Evolutionary conservation across 305 asterid species (phyloP).

Genomic region (Fraxinus angustifolia): DNA sequence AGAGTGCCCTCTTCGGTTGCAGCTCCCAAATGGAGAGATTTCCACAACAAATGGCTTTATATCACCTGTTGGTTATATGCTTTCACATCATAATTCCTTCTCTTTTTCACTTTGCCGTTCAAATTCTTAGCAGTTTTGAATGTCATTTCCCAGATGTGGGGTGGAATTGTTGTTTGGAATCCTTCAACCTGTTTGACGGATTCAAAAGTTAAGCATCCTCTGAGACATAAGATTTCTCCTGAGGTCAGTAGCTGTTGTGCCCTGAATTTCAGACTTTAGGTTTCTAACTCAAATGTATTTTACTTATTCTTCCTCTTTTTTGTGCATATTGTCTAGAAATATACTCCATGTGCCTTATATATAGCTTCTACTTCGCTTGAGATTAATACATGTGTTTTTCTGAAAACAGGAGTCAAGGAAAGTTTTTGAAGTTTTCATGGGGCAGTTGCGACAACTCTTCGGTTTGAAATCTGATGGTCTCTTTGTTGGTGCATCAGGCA

Average conservation of each 20-base stretch:
- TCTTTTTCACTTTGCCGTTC: constrained; percentile 26
- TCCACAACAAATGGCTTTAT: constrained; percentile 84
- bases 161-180: constrained; percentile 88
- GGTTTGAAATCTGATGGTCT: constrained; percentile 69
- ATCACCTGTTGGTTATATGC: constrained; percentile 72
- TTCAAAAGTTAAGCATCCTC: constrained; percentile 34
- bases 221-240: constrained; percentile 53
- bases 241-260: constrained; percentile 48
- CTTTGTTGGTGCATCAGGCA: constrained; percentile 52
- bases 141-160: constrained; percentile 80
- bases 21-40: constrained; percentile 66
- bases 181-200: constrained; percentile 62
- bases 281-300: not conserved
- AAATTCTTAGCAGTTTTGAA: constrained; percentile 20
- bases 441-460: constrained; percentile 88
- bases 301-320: not conserved
- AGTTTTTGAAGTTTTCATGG: constrained; percentile 69
- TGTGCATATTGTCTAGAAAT: not conserved
- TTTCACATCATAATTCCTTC: constrained; percentile 13
- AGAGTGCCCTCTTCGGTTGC: constrained; percentile 80
- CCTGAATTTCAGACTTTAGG: not conserved
- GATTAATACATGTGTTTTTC: constrained; percentile 22
- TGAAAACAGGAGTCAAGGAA: constrained; percentile 63
- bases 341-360: not conserved
- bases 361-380: not conserved